phyloP scores from a whole-genome alignment of 345 rosid species.

The Crucihimalaya himalaica region DNA sequence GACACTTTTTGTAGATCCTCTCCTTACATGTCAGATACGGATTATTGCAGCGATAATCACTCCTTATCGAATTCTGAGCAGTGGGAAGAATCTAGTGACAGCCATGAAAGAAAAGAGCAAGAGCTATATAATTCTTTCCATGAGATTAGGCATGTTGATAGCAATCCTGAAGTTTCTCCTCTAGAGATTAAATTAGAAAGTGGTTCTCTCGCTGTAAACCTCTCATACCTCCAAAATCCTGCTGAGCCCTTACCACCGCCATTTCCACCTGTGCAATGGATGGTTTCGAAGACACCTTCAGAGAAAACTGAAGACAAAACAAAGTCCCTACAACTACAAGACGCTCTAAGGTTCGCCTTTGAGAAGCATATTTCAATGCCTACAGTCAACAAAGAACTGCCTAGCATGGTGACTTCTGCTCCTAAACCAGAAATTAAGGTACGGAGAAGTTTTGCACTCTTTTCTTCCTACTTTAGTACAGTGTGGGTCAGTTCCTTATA shows the following conservation, averaged over 20 bases:
- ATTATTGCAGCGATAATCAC: conserved; percentile 53
- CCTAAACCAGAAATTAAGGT: conserved; percentile 55
- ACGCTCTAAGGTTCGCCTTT: conserved; percentile 40
- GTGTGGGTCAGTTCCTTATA: conserved; percentile 20
- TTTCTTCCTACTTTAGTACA: background rate
- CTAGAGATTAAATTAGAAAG: conserved; percentile 56
- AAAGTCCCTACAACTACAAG: conserved; percentile 36
- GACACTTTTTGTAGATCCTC: conserved; percentile 88
- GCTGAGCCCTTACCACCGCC: conserved; percentile 67
- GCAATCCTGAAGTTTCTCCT: conserved; percentile 46
- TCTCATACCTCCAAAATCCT: conserved; percentile 39
- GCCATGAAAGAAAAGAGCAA: conserved; percentile 50
- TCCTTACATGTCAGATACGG: conserved; percentile 65
- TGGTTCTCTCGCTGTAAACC: conserved; percentile 36
- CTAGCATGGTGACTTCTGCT: conserved; percentile 39
- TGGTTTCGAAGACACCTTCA: conserved; percentile 47
- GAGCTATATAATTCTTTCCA: conserved; percentile 52
- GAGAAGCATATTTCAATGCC: conserved; percentile 43
- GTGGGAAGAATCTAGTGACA: conserved; percentile 80
- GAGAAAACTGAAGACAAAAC: conserved; percentile 44
- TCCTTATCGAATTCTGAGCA: conserved; percentile 78
- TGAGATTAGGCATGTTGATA: conserved; percentile 40
- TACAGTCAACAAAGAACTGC: conserved; percentile 42
- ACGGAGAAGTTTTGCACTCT: conserved; percentile 13
- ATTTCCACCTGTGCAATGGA: conserved; percentile 78